A percentile compares a stretch with the other conserved stretches of the same genome.
Evolutionary conservation across 75 land plant genomes (phyloP).

Genomic region (Sequoiadendron giganteum): DNA sequence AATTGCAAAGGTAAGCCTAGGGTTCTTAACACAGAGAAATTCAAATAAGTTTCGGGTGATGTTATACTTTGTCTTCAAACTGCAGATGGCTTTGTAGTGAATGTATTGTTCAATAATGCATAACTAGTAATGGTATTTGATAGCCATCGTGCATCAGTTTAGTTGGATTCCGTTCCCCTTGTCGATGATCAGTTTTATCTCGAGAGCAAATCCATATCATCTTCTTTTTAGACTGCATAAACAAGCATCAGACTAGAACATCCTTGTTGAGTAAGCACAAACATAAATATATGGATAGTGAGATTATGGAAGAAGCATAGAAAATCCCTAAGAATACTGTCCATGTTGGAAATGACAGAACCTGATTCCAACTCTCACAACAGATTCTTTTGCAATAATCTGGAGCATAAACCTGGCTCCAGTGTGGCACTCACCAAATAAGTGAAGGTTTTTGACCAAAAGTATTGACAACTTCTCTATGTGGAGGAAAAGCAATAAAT

Average conservation of each 20-base stretch:
- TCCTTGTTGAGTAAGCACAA: neutral
- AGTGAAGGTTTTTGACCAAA: neutral
- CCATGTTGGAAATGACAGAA: constrained; percentile 30
- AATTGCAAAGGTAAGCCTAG: neutral
- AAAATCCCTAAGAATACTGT: constrained; percentile 22
- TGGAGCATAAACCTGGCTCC: neutral
- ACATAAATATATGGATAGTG: neutral
- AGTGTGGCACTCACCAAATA: constrained; percentile 9
- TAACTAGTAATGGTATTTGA: neutral
- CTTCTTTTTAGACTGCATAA: neutral
- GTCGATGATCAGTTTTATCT: neutral
- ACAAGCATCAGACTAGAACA: neutral
- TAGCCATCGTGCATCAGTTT: neutral
- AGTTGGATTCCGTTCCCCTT: neutral
- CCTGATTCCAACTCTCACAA: constrained; percentile 20
- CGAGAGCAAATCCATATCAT: neutral
- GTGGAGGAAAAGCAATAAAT: constrained; percentile 18
- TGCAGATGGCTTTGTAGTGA: neutral
- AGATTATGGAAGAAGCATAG: neutral
- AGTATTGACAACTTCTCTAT: constrained; percentile 10
- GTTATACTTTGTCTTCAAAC: neutral
- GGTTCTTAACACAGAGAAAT: neutral
- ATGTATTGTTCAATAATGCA: neutral
- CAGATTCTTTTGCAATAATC: constrained; percentile 7
- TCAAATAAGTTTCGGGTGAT: neutral